Evolutionary conservation across 2,329 filamentous ascomycete species (phyloP).

Genomic region (Clonostachys byssicola): DNA sequence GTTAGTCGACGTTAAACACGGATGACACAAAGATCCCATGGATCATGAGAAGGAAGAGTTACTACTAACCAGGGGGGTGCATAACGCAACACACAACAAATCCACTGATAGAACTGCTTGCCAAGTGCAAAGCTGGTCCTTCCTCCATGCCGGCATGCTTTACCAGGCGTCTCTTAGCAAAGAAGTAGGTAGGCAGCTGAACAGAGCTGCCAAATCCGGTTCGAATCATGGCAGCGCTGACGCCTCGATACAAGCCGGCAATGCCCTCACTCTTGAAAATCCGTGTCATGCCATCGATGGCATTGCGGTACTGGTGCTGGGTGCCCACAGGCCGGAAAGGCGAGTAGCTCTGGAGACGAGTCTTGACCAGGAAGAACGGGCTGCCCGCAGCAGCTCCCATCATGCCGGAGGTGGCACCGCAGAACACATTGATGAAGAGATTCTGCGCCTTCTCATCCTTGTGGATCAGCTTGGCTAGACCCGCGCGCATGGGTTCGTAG

Average conservation of each 20-base stretch:
- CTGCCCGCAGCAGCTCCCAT: conserved; percentile 90
- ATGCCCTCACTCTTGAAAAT: conserved; percentile 78
- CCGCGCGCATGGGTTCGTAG: conserved; percentile 88
- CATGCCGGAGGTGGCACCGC: conserved; percentile 83
- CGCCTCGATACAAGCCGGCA: conserved; percentile 80
- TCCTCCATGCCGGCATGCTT: conserved; percentile 86
- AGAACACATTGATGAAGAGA: conserved; percentile 88
- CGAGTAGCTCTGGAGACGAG: conserved; percentile 88
- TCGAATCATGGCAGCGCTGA: conserved; percentile 89
- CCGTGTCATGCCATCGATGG: conserved; percentile 73
- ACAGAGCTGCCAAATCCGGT: conserved; percentile 96
- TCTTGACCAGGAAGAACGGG: conserved; percentile 98
- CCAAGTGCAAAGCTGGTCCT: conserved; percentile 81
- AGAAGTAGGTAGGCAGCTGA: conserved; percentile 96
- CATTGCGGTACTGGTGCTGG: conserved; percentile 90
- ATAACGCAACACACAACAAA: conserved; percentile 97
- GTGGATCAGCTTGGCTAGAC: conserved; percentile 65
- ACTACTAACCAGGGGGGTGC: conserved; percentile 79
- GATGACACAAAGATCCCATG: no score
- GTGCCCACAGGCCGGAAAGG: conserved; percentile 91
- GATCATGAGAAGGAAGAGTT: no score
- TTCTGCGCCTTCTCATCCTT: conserved; percentile 73
- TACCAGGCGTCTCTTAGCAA: conserved; percentile 83
- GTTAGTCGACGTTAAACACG: background rate
- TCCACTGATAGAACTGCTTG: conserved; percentile 83